Evolutionary conservation across 352 stramenopile genomes (phyloP).

Genomic region (Phytophthora constricta): DNA sequence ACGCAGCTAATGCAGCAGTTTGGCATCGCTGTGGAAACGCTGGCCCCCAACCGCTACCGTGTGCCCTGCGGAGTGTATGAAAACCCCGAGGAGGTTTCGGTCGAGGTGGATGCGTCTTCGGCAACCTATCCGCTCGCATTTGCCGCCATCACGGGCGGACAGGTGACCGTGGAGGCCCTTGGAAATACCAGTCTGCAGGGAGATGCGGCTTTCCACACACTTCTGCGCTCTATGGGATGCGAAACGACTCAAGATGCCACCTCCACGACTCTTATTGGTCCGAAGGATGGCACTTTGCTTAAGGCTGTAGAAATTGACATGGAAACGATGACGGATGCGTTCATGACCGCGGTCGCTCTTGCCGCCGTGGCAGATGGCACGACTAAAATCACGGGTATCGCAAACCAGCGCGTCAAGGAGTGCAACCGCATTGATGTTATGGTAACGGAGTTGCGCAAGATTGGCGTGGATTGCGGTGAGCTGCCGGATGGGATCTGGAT

Average conservation of each 20-base stretch:
- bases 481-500: conserved; percentile 84
- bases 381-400: conserved; percentile 97
- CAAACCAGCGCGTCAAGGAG: conserved; percentile 98
- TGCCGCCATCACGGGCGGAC: conserved; percentile 95
- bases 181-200: conserved; percentile 94
- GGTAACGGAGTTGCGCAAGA: conserved; percentile 95
- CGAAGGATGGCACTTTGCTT: conserved; percentile 73
- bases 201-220: conserved; percentile 95
- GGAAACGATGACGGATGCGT: conserved; percentile 97
- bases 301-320: conserved; percentile 95
- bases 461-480: conserved; percentile 88
- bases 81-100: conserved; percentile 69
- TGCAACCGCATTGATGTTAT: conserved; percentile 98
- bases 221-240: conserved; percentile 83
- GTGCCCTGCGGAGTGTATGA: conserved; percentile 77
- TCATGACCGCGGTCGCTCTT: conserved; percentile 97
- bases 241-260: conserved; percentile 61
- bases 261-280: conserved; percentile 79
- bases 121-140: conserved; percentile 97
- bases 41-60: conserved; percentile 76
- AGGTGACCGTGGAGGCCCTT: conserved; percentile 94
- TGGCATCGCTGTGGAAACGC: conserved; percentile 93
- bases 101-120: conserved; percentile 97
- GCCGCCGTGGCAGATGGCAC: conserved; percentile 95
- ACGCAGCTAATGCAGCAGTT: conserved; percentile 98